Conservation (phyloP, 2,329 filamentous ascomycete genomes). For the Cladorrhinum sp. region DNA sequence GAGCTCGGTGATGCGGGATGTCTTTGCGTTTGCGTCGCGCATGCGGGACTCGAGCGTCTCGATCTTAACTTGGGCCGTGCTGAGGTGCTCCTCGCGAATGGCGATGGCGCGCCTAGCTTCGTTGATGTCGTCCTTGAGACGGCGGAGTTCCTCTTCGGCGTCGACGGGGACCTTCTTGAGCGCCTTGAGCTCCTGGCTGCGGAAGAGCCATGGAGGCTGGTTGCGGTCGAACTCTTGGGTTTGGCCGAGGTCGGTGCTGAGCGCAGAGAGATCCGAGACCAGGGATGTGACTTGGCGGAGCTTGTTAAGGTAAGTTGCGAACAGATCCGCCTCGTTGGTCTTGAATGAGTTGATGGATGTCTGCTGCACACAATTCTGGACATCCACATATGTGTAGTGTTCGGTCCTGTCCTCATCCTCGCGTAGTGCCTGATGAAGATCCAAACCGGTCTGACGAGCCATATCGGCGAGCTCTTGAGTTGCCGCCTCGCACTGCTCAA, state of each 20-base stretch:
- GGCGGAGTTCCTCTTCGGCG: constrained; percentile 78
- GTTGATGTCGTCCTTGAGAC: constrained; percentile 74
- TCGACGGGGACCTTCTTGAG: constrained; percentile 78
- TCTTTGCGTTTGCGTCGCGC: constrained; percentile 77
- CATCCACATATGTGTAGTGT: constrained; percentile 63
- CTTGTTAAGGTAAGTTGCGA: constrained; percentile 65
- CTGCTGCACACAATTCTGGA: constrained; percentile 60
- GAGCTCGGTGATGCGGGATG: constrained; percentile 64
- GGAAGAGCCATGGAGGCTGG: constrained; percentile 76
- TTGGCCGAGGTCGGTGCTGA: constrained; percentile 68
- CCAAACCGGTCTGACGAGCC: constrained; percentile 63
- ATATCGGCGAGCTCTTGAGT: constrained; percentile 65
- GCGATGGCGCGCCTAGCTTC: constrained; percentile 71
- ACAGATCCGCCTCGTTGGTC: constrained; percentile 63
- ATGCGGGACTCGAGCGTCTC: constrained; percentile 87
- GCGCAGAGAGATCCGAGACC: constrained; percentile 66
- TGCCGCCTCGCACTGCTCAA: constrained; percentile 65
- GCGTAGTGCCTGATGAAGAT: constrained; percentile 59
- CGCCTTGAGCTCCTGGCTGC: constrained; percentile 77
- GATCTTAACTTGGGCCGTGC: constrained; percentile 86
- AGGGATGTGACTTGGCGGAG: constrained; percentile 62
- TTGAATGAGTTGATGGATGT: constrained; percentile 52
- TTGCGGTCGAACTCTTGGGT: constrained; percentile 76
- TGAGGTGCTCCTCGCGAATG: constrained; percentile 75
- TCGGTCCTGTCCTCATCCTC: constrained; percentile 69